These are phyloP conservation scores for Corylus avellana DNA, from an alignment of 306 rosid genomes.

Conservation along the genomic window DNA sequence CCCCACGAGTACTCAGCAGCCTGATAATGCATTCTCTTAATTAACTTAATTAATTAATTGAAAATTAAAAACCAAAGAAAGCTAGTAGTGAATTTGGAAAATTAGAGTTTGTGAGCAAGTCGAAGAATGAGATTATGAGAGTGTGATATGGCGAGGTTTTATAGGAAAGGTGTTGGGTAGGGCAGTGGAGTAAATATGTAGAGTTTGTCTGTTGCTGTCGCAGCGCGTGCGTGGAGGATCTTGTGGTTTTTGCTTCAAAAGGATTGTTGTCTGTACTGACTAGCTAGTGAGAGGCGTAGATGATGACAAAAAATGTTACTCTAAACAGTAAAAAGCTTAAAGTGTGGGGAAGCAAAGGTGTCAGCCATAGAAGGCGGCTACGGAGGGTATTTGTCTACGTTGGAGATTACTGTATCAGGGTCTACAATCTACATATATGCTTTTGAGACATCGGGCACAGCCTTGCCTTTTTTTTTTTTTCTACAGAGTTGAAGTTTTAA, in stretches of 20 bases:
- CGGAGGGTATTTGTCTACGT: constrained; percentile 19
- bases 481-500: background rate
- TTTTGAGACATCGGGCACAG: background rate
- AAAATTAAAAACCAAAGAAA: background rate
- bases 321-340: background rate
- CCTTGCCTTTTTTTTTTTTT: constrained; percentile 9
- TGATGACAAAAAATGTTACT: constrained; percentile 9
- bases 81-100: background rate
- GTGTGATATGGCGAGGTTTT: background rate
- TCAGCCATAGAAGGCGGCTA: constrained; percentile 33
- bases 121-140: background rate
- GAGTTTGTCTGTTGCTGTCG: constrained; percentile 55
- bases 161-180: background rate
- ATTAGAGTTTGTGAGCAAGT: background rate
- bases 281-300: background rate
- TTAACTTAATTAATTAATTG: too few species aligned
- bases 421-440: background rate
- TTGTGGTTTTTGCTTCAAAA: constrained; percentile 31
- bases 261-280: constrained; percentile 44
- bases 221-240: constrained; percentile 46
- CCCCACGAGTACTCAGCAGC: constrained; percentile 59
- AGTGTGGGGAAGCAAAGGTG: constrained; percentile 8
- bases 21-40: constrained; percentile 53
- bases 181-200: constrained; percentile 28
- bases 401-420: constrained; percentile 2